These are phyloP conservation scores for Nannizziopsis barbatae DNA, from an alignment of 2,329 filamentous ascomycete species.

Conservation along the genomic window DNA sequence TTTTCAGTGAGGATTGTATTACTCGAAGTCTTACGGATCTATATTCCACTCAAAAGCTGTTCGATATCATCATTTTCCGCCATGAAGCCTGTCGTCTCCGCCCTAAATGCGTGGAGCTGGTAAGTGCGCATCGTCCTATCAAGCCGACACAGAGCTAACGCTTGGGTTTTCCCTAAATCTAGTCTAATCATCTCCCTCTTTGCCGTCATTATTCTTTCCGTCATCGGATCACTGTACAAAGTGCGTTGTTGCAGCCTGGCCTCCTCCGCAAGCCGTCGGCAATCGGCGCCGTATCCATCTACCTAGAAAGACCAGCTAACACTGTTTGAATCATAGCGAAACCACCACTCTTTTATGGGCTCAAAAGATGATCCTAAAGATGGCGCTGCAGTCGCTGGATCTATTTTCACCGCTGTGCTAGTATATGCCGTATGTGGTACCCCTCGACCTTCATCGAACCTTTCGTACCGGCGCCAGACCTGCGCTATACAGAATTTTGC, in stretches of 20 bases:
- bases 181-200: slow-evolving; percentile 62
- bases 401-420: slow-evolving; percentile 76
- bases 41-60: no score
- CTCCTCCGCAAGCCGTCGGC: background rate
- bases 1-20: no score
- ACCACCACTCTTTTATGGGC: slow-evolving; percentile 76
- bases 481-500: background rate
- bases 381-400: slow-evolving; percentile 65
- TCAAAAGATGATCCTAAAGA: slow-evolving; percentile 58
- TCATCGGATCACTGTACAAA: slow-evolving; percentile 62
- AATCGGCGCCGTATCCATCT: background rate
- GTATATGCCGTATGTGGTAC: slow-evolving; percentile 67
- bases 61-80: slow-evolving; percentile 14
- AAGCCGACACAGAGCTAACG: slow-evolving; percentile 14
- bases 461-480: background rate
- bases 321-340: slow-evolving; percentile 32
- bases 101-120: slow-evolving; percentile 93
- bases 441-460: slow-evolving; percentile 4
- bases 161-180: slow-evolving; percentile 10
- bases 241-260: slow-evolving; percentile 31
- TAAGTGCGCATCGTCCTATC: slow-evolving; percentile 36
- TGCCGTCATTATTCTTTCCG: slow-evolving; percentile 53
- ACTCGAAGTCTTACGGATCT: no score
- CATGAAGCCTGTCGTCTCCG: slow-evolving; percentile 92
- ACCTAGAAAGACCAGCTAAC: no score